Evolutionary conservation across 495 filamentous ascomycete species (phyloP).

Genomic region (Amniculicola lignicola): DNA sequence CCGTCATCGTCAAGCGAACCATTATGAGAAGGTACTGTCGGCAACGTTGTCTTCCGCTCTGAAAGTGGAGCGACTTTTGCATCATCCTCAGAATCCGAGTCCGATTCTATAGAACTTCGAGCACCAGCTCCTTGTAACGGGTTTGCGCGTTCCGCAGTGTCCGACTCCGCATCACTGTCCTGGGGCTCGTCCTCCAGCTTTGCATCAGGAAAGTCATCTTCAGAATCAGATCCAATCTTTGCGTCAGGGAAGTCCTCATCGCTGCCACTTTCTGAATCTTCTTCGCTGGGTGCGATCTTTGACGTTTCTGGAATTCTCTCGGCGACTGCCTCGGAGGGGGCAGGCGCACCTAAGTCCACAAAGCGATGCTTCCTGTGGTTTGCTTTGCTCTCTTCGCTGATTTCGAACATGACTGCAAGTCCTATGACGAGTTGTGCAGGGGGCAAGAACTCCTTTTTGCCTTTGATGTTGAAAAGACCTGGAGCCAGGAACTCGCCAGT

Average conservation of each 20-base stretch:
- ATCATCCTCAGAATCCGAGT: conserved; percentile 13
- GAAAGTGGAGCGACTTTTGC: conserved; percentile 14
- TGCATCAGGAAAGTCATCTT: conserved; percentile 43
- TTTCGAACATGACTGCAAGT: conserved; percentile 79
- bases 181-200: conserved; percentile 29
- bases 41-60: too few species aligned
- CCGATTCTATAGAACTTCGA: background rate
- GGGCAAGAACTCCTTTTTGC: conserved; percentile 85
- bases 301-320: background rate
- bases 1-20: conserved; percentile 23
- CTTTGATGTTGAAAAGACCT: conserved; percentile 74
- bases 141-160: conserved; percentile 36
- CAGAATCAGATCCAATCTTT: conserved; percentile 36
- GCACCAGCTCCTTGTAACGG: conserved; percentile 18
- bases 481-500: conserved; percentile 74
- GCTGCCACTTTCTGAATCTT: conserved; percentile 24
- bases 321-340: conserved; percentile 8
- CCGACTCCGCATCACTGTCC: conserved; percentile 36
- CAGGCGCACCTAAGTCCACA: conserved; percentile 43
- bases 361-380: conserved; percentile 74
- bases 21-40: too few species aligned
- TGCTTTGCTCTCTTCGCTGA: conserved; percentile 82
- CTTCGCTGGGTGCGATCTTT: background rate
- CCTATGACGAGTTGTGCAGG: conserved; percentile 85
- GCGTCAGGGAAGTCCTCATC: conserved; percentile 45